A percentile compares a stretch with the other conserved stretches of the same genome.
phyloP scores from a whole-genome alignment of 176 grass and related monocot genomes.

The Cenchrus fungigraminus region DNA sequence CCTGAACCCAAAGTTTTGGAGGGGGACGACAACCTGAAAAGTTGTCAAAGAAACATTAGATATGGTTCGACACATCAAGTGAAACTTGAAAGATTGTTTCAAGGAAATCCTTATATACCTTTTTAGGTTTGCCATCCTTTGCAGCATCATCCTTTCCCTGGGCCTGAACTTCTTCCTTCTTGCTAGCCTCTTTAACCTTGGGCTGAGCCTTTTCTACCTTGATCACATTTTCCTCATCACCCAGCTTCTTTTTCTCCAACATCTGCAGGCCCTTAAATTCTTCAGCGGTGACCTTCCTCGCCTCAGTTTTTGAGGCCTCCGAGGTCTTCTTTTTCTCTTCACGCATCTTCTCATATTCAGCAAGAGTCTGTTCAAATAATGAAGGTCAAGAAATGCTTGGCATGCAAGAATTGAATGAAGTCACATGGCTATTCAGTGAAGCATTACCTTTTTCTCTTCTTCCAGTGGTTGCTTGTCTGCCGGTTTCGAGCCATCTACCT shows the following conservation, averaged over 20 bases:
- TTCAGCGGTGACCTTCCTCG: slow-evolving; percentile 22
- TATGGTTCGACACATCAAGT: too few relatives aligned
- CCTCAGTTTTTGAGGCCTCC: neutral
- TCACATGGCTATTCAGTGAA: neutral
- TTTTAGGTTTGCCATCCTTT: neutral
- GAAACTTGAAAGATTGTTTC: neutral
- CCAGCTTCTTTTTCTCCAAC: slow-evolving; percentile 46
- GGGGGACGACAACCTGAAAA: slow-evolving; percentile 7
- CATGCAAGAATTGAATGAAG: neutral
- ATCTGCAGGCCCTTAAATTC: slow-evolving; percentile 32
- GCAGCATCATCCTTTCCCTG: neutral
- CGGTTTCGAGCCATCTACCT: neutral
- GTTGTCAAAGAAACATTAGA: neutral
- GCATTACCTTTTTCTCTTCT: slow-evolving; percentile 11
- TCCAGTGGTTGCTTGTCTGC: neutral
- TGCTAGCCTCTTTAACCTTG: neutral
- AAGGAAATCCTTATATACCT: neutral
- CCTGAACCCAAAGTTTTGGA: neutral
- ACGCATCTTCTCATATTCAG: slow-evolving; percentile 55
- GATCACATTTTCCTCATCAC: slow-evolving; percentile 33
- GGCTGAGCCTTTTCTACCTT: slow-evolving; percentile 21
- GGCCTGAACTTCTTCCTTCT: neutral
- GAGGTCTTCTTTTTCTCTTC: slow-evolving; percentile 44
- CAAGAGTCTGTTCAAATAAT: slow-evolving; percentile 42
- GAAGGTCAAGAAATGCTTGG: neutral